Base-by-base conservation (phyloP, 345 rosid genomes). In the Pugionium cornutum region DNA sequence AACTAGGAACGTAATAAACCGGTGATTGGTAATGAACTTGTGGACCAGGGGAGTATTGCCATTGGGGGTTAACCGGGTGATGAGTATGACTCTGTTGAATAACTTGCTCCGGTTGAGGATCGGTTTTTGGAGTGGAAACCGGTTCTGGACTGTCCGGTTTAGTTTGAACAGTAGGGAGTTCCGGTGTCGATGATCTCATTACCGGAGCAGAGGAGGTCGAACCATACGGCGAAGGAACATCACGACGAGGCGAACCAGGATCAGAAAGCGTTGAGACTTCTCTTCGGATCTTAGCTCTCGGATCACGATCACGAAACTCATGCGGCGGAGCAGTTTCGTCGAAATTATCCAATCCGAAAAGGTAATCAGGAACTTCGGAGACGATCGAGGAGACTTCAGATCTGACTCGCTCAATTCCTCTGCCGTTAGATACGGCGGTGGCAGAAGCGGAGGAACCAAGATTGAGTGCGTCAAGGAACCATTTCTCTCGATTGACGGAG, bases 401-500 rank as follows among this genome's bases (percentile, higher is more conserved):
- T 48, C 96, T 81, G 11, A 78, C 86, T 0, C 92, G 89, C 73
- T 87, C 97, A 4, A 88, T 86, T n/a, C 74, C 72, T 42, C 45
- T 54, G 35, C 68, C 77, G 3, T 46, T 62, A 44, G 62, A 7
- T 4, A 48, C 62, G 33, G 54, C 64, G 53, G 69, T 43, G 0
- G 68, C 72, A 2, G 68, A 11, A 35, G 64, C 76, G 8, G 78
- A 63, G 26, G 79, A 68, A 7, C 88, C 87, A 7, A 86, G 68
- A 46, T 92, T 89, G 41, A 92, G 84, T 8, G 95, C 96, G 67
- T 92, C 97, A 1, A 92, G 69, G 64, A 92, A 92, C 99, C 99
- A 92, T 57, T 86, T 83, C 49, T 88, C 97, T 0, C 99, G 86
- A 46, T 89, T 89, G 3, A 86, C 62, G 2, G 97, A 85, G 68